Evolutionary conservation across 2,329 filamentous ascomycete genomes (phyloP).

Genomic region (Fusarium xyrophilum): DNA sequence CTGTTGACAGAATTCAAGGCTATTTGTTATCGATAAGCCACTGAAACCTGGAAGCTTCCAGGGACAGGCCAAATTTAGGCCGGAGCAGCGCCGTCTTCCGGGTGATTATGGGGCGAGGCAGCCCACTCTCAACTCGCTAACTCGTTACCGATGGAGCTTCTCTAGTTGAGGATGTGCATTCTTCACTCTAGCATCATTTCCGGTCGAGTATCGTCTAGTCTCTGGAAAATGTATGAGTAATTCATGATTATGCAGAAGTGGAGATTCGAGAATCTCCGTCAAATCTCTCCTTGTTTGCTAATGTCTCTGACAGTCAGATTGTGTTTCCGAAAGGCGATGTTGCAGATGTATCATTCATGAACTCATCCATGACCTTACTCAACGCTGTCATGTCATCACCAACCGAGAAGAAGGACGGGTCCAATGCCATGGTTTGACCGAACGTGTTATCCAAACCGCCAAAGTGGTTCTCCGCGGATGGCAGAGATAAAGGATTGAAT

Average conservation of each 20-base stretch:
- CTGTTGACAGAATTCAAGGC: background rate
- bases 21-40: slow-evolving; percentile 19
- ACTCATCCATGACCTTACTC: slow-evolving; percentile 8
- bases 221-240: background rate
- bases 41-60: slow-evolving; percentile 3
- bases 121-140: background rate
- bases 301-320: background rate
- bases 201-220: background rate
- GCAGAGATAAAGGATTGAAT: background rate
- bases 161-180: background rate
- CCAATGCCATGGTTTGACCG: slow-evolving; percentile 20
- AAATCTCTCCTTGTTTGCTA: too few species aligned
- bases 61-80: slow-evolving; percentile 7
- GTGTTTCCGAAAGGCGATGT: background rate
- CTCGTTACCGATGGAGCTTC: background rate
- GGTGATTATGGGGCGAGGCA: slow-evolving; percentile 21
- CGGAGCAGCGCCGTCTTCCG: slow-evolving; percentile 11
- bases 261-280: background rate
- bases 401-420: slow-evolving; percentile 13
- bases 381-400: slow-evolving; percentile 5
- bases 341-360: slow-evolving; percentile 1
- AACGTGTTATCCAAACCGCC: slow-evolving; percentile 12
- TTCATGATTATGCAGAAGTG: background rate
- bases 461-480: background rate
- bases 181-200: background rate